phyloP scores from a whole-genome alignment of 2,329 filamentous ascomycete species.

The Cryphonectria japonica region DNA sequence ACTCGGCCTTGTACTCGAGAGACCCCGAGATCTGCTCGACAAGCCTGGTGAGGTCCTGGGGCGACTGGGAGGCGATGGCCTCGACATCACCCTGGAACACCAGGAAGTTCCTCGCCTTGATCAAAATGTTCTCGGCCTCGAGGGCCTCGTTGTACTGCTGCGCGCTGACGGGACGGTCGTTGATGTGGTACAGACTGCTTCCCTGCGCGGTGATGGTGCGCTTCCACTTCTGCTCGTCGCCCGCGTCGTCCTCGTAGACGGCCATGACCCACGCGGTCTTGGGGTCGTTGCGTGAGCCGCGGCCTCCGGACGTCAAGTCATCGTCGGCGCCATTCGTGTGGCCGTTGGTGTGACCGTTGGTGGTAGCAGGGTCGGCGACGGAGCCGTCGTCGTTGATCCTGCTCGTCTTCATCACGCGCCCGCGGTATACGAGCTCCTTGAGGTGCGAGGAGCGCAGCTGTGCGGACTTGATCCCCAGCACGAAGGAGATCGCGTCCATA shows the following conservation, averaged over 20 bases:
- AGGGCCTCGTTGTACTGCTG: slow-evolving; percentile 92
- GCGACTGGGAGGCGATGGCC: slow-evolving; percentile 92
- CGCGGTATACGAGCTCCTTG: slow-evolving; percentile 93
- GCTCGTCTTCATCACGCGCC: slow-evolving; percentile 87
- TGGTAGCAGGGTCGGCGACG: slow-evolving; percentile 60
- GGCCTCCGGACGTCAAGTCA: slow-evolving; percentile 51
- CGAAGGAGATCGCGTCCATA: slow-evolving; percentile 99
- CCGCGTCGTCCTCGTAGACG: slow-evolving; percentile 96
- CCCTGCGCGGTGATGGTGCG: slow-evolving; percentile 88
- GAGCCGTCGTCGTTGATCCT: slow-evolving; percentile 91
- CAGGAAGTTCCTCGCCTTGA: slow-evolving; percentile 96
- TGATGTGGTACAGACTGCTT: slow-evolving; percentile 94
- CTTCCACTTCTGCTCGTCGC: slow-evolving; percentile 95
- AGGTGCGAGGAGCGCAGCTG: slow-evolving; percentile 93
- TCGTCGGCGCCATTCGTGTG: slow-evolving; percentile 63
- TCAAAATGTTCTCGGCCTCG: slow-evolving; percentile 93
- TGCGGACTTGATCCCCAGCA: slow-evolving; percentile 98
- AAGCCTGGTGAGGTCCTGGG: slow-evolving; percentile 87
- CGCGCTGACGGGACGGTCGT: slow-evolving; percentile 84
- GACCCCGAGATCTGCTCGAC: slow-evolving; percentile 98
- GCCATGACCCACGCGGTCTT: slow-evolving; percentile 99
- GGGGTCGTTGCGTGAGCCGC: slow-evolving; percentile 77
- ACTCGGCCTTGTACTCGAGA: slow-evolving; percentile 90
- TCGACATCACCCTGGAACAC: slow-evolving; percentile 99
- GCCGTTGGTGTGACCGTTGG: slow-evolving; percentile 66